phyloP scores from a whole-genome alignment of 148 eudicot genomes.

The Camellia sinensis region DNA sequence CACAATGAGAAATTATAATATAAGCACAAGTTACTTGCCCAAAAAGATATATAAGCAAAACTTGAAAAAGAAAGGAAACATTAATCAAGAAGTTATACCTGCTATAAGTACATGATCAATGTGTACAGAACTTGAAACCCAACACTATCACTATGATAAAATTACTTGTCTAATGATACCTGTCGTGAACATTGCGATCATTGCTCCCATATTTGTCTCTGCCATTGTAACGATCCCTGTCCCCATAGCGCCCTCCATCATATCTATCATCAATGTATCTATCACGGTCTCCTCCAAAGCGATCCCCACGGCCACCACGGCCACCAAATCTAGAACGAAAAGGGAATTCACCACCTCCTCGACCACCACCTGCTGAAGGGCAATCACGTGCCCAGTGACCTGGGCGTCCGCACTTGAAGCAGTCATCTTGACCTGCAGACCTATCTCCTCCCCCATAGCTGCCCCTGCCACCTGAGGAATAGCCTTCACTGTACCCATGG shows the following conservation, averaged over 20 bases:
- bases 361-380: slow-evolving; percentile 55
- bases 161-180: slow-evolving; percentile 17
- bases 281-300: slow-evolving; percentile 32
- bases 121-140: too few species aligned
- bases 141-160: too few species aligned
- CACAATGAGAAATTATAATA: background rate
- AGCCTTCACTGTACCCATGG: slow-evolving; percentile 48
- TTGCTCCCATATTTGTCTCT: slow-evolving; percentile 31
- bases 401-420: slow-evolving; percentile 66
- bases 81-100: background rate
- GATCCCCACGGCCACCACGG: slow-evolving; percentile 34
- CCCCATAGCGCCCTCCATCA: slow-evolving; percentile 30
- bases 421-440: slow-evolving; percentile 45
- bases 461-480: slow-evolving; percentile 48
- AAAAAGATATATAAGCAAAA: background rate
- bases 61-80: background rate
- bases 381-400: slow-evolving; percentile 79
- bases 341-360: slow-evolving; percentile 41
- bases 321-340: slow-evolving; percentile 35
- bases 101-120: background rate
- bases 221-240: slow-evolving; percentile 27
- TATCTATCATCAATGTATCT: slow-evolving; percentile 35
- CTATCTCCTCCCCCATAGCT: slow-evolving; percentile 53
- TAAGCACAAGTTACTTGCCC: background rate
- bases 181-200: slow-evolving; percentile 34